phyloP scores from a whole-genome alignment of 768 basidiomycete species.

The Lyophyllum semitale region DNA sequence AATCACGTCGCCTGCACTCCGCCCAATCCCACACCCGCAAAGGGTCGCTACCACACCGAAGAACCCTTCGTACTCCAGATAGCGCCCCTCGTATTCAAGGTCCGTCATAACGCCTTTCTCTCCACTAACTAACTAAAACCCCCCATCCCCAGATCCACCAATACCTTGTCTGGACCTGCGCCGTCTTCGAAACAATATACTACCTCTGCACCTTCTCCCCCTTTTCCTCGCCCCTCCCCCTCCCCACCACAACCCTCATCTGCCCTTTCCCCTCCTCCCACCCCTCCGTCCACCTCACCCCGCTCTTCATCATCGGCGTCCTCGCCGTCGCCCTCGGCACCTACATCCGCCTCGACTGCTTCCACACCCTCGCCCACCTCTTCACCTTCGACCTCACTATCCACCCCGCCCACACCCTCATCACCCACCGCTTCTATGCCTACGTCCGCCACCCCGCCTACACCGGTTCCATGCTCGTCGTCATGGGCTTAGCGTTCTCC shows the following conservation, averaged over 20 bases:
- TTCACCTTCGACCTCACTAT: constrained; percentile 54
- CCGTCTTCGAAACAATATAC: constrained; percentile 19
- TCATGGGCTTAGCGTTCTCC: constrained; percentile 41
- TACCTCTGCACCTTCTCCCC: constrained; percentile 17
- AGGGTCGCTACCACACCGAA: constrained; percentile 46
- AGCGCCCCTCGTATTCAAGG: constrained; percentile 49
- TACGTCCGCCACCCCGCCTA: constrained; percentile 52
- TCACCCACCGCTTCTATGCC: constrained; percentile 43
- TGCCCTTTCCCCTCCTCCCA: constrained; percentile 23
- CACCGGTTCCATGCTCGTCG: constrained; percentile 41
- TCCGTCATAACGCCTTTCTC: constrained; percentile 14
- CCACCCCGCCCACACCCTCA: constrained; percentile 44
- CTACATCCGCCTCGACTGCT: constrained; percentile 45
- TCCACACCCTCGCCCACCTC: constrained; percentile 40
- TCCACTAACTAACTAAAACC: background rate
- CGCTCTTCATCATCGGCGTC: constrained; percentile 36
- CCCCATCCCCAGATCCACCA: constrained; percentile 15
- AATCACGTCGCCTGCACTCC: constrained; percentile 49
- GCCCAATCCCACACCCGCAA: constrained; percentile 47
- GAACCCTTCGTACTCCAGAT: constrained; percentile 46
- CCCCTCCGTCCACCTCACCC: constrained; percentile 25
- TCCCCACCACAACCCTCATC: constrained; percentile 30
- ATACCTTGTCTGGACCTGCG: constrained; percentile 21
- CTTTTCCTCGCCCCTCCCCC: constrained; percentile 23
- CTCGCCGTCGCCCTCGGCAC: constrained; percentile 34